phyloP scores from a whole-genome alignment of 1,284 basidiomycete species.

The Kwoniella shivajii region DNA sequence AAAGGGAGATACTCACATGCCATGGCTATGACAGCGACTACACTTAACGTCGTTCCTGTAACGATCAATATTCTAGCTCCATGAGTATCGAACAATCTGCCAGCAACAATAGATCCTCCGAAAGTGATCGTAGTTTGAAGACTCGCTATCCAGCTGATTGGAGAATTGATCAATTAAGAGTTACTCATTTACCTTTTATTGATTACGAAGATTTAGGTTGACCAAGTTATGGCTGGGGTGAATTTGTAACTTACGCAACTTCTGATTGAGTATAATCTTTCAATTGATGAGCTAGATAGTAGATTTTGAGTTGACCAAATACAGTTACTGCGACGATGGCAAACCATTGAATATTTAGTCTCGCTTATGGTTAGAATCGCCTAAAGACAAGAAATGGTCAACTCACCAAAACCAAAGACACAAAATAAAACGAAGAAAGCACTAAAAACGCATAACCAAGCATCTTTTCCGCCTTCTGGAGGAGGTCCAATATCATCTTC shows the following conservation, averaged over 20 bases:
- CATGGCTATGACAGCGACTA: slow-evolving; percentile 38
- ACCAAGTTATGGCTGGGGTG: too few species aligned
- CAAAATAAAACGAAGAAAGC: slow-evolving; percentile 47
- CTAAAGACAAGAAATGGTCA: not conserved
- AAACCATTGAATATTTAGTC: too few species aligned
- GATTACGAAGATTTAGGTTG: not conserved
- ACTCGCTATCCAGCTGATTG: slow-evolving; percentile 44
- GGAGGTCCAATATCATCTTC: slow-evolving; percentile 40
- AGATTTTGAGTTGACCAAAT: slow-evolving; percentile 45
- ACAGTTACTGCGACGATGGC: too few species aligned
- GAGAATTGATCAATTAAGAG: not conserved
- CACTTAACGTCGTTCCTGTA: slow-evolving; percentile 29
- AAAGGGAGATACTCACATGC: slow-evolving; percentile 37
- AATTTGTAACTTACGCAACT: slow-evolving; percentile 39
- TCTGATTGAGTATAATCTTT: slow-evolving; percentile 34
- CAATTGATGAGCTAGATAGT: slow-evolving; percentile 47
- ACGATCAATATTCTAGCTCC: slow-evolving; percentile 38
- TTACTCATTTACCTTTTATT: not conserved
- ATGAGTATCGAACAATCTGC: slow-evolving; percentile 50
- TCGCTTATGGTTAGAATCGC: too few species aligned
- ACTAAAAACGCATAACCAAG: slow-evolving; percentile 45
- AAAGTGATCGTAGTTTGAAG: slow-evolving; percentile 43
- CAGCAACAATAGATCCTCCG: slow-evolving; percentile 36
- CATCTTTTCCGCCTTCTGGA: slow-evolving; percentile 49
- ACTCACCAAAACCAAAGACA: slow-evolving; percentile 50